Evolutionary conservation across 2,329 filamentous ascomycete species (phyloP).

Genomic region (Talaromyces sp.): DNA sequence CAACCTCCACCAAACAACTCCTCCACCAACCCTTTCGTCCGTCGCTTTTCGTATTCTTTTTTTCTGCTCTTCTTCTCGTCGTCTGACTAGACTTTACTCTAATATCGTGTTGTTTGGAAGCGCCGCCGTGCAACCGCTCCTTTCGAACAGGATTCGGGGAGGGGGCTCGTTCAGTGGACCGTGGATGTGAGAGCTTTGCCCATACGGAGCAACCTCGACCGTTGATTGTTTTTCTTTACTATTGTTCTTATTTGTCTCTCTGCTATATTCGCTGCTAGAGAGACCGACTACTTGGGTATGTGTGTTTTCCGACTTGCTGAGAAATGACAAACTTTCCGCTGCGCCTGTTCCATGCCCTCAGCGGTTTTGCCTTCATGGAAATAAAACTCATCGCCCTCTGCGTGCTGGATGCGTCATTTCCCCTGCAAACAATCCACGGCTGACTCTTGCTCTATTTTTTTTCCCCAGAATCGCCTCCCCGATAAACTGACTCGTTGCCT

Average conservation of each 20-base stretch:
- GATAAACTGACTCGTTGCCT: neutral
- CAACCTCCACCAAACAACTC: neutral
- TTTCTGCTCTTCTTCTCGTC: neutral
- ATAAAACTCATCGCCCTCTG: neutral
- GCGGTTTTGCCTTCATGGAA: neutral
- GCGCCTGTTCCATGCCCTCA: neutral
- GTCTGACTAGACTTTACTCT: neutral
- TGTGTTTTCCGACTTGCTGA: neutral
- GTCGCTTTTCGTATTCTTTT: neutral
- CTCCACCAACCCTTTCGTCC: neutral
- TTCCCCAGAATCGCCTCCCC: neutral
- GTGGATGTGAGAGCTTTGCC: neutral
- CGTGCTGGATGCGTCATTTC: neutral
- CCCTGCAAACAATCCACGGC: neutral
- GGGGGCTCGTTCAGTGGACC: neutral
- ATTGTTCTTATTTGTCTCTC: neutral
- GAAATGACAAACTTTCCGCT: neutral
- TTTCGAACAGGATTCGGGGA: neutral
- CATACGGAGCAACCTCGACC: neutral
- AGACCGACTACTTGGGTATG: neutral
- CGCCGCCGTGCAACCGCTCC: neutral
- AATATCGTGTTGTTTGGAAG: neutral
- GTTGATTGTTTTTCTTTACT: neutral
- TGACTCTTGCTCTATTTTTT: neutral
- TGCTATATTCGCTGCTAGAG: neutral